Percentiles rank a stretch among this genome's conserved stretches.
Conservation (phyloP, 2,329 filamentous ascomycete genomes). For the Xylaria sp. region DNA sequence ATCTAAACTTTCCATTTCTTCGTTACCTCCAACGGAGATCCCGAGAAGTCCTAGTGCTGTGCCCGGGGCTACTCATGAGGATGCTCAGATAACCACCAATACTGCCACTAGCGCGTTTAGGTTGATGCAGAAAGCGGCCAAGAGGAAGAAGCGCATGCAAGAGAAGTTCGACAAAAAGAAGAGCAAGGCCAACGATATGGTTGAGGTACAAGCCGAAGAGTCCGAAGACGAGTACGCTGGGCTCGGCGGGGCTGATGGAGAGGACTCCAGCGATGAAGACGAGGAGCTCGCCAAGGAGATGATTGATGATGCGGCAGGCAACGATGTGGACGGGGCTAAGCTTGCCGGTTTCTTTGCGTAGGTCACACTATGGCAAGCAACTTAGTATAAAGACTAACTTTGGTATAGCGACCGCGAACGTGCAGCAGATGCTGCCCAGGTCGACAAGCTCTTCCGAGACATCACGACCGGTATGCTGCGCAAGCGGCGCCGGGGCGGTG, state of each 20-base stretch:
- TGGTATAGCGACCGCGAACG: conserved; percentile 72
- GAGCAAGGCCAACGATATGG: conserved; percentile 82
- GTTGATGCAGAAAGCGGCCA: conserved; percentile 68
- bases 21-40: conserved; percentile 50
- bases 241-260: conserved; percentile 85
- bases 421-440: conserved; percentile 79
- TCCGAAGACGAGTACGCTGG: conserved; percentile 98
- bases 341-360: conserved; percentile 88
- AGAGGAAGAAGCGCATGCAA: conserved; percentile 53
- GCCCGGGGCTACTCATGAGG: conserved; percentile 41
- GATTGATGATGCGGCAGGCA: conserved; percentile 82
- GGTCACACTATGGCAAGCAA: conserved; percentile 45
- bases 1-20: conserved; percentile 18
- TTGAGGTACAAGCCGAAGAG: conserved; percentile 93
- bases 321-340: conserved; percentile 77
- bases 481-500: conserved; percentile 66
- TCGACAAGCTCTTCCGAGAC: conserved; percentile 90
- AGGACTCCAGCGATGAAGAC: conserved; percentile 76
- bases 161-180: conserved; percentile 79
- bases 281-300: conserved; percentile 76
- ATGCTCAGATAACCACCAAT: conserved; percentile 5
- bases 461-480: conserved; percentile 87
- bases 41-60: conserved; percentile 29
- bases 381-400: conserved; percentile 13
- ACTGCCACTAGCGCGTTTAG: conserved; percentile 59